Conservation (phyloP, 2,329 filamentous ascomycete species). For the Ustulina deusta region DNA sequence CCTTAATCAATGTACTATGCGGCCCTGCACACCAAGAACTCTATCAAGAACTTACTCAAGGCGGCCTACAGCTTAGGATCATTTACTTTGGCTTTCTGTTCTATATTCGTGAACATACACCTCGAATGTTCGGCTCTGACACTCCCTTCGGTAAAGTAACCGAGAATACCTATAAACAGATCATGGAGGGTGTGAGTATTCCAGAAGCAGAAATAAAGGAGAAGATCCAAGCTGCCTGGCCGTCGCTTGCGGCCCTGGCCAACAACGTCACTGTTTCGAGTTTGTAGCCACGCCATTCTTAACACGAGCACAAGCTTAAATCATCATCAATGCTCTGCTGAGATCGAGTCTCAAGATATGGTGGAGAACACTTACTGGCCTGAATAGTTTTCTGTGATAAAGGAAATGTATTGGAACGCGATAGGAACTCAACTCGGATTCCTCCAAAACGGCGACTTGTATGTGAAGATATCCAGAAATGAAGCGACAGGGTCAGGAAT, state of each 20-base stretch:
- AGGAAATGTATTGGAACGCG: not conserved
- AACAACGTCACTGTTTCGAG: conserved; percentile 36
- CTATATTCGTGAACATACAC: conserved; percentile 44
- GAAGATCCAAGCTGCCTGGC: conserved; percentile 40
- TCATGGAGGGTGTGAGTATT: conserved; percentile 42
- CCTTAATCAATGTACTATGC: conserved; percentile 45
- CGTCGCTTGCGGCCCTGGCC: conserved; percentile 40
- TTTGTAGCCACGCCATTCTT: conserved; percentile 26
- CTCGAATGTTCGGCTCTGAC: conserved; percentile 42
- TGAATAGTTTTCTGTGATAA: not conserved
- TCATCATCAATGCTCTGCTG: not conserved
- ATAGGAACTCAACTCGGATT: not conserved
- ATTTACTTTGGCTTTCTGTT: conserved; percentile 47
- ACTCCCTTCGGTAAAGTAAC: conserved; percentile 45
- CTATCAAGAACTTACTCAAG: conserved; percentile 42
- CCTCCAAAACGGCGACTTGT: not conserved
- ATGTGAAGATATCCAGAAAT: not conserved
- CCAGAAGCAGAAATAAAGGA: conserved; percentile 43
- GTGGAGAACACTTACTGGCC: not conserved
- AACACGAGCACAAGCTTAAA: not conserved
- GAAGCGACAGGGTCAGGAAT: not conserved
- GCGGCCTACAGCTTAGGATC: conserved; percentile 44
- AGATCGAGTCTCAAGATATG: not conserved
- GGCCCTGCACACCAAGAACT: conserved; percentile 40
- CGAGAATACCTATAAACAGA: conserved; percentile 43